These are phyloP conservation scores for Linnemannia elongata DNA, from an alignment of 192 early-diverging fungal species.

Conservation along the genomic window DNA sequence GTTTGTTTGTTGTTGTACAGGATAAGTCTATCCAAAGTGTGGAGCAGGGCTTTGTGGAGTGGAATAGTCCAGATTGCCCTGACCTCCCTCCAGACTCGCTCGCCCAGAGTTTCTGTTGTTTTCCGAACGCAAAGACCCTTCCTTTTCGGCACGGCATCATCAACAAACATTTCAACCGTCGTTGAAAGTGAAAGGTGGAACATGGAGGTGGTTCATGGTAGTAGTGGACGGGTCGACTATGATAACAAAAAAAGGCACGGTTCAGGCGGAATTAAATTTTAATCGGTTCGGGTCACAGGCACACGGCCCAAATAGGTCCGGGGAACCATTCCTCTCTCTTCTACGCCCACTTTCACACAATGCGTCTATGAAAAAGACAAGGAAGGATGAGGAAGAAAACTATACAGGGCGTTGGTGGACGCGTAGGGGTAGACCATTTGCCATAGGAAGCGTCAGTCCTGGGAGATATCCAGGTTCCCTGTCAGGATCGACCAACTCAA, in stretches of 20 bases:
- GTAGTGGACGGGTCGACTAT: not conserved
- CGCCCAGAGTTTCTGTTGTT: not conserved
- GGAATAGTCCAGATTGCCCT: not conserved
- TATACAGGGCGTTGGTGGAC: conserved; percentile 28
- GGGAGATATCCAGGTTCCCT: conserved; percentile 22
- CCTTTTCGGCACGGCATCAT: not conserved
- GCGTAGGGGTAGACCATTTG: conserved; percentile 34
- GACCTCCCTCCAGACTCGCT: not conserved
- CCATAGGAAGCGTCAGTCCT: conserved; percentile 52
- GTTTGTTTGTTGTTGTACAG: not conserved
- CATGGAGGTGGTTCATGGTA: too few species aligned
- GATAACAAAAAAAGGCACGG: not conserved
- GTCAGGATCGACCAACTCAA: conserved; percentile 51
- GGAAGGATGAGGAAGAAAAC: not conserved
- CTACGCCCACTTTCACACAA: not conserved
- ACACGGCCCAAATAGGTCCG: not conserved
- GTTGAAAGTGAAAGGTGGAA: not conserved
- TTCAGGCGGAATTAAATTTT: not conserved
- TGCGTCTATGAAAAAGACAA: not conserved
- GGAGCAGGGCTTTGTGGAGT: not conserved
- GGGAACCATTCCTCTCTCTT: too few species aligned
- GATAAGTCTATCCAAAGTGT: not conserved
- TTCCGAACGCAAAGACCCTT: not conserved
- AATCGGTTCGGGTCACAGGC: not conserved
- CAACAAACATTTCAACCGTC: not conserved